phyloP scores from a whole-genome alignment of 208 protist species.

The Giardia muris region DNA sequence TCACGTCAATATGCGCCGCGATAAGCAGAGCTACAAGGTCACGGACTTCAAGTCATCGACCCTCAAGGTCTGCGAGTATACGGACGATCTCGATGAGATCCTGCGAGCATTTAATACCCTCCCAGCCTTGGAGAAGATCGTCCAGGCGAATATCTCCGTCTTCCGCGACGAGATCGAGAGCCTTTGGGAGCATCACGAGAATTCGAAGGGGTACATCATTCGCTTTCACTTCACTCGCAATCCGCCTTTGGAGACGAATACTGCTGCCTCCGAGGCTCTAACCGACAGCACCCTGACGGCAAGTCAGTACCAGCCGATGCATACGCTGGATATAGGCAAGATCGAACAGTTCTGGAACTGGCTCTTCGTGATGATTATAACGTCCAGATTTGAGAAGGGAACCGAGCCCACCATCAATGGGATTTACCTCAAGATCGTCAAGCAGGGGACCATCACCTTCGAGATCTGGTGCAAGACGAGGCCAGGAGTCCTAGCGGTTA shows the following conservation, averaged over 20 bases:
- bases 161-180: not conserved
- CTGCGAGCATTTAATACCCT: not conserved
- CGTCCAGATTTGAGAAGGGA: not conserved
- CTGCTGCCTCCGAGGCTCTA: not conserved
- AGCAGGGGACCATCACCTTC: not conserved
- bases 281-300: not conserved
- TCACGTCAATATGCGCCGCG: not conserved
- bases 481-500: too few relatives aligned
- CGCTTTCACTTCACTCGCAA: not conserved
- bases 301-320: not conserved
- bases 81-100: not conserved
- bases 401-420: not conserved
- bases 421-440: not conserved
- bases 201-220: not conserved
- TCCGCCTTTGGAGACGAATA: not conserved
- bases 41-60: not conserved
- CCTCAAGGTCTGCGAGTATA: not conserved
- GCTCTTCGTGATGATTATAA: not conserved
- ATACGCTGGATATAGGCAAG: not conserved
- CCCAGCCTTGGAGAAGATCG: not conserved
- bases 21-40: not conserved
- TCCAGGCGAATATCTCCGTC: not conserved
- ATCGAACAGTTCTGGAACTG: not conserved
- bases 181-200: not conserved
- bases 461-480: slow-evolving; percentile 4